phyloP scores from a whole-genome alignment of 2,329 filamentous ascomycete genomes.

The Elsinoe perseae region DNA sequence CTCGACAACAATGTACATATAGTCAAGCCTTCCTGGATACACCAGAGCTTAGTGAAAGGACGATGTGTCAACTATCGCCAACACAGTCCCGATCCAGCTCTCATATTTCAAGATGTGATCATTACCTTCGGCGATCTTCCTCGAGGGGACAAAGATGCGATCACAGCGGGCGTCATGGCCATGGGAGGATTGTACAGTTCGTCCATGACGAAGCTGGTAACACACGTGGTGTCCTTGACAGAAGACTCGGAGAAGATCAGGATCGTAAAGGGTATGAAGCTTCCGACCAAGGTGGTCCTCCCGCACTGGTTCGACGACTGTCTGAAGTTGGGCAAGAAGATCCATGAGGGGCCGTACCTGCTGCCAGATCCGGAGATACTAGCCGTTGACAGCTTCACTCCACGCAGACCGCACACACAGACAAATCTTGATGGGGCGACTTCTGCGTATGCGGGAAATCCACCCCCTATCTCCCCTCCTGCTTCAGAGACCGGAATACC shows the following conservation, averaged over 20 bases:
- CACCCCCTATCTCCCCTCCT: slow-evolving; percentile 33
- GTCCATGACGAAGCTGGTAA: slow-evolving; percentile 64
- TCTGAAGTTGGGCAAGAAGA: slow-evolving; percentile 81
- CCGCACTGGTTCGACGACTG: slow-evolving; percentile 99
- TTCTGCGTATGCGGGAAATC: slow-evolving; percentile 40
- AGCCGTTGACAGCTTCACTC: slow-evolving; percentile 22
- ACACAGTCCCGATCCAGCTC: slow-evolving; percentile 80
- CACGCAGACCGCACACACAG: slow-evolving; percentile 23
- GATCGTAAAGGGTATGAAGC: slow-evolving; percentile 54
- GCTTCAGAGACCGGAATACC: slow-evolving; percentile 25
- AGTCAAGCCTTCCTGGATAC: slow-evolving; percentile 74
- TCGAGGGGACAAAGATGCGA: slow-evolving; percentile 79
- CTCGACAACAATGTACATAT: slow-evolving; percentile 74
- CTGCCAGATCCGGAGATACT: slow-evolving; percentile 82
- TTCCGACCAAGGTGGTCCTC: slow-evolving; percentile 65
- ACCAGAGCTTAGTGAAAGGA: slow-evolving; percentile 57
- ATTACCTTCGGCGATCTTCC: slow-evolving; percentile 81
- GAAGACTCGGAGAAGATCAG: slow-evolving; percentile 65
- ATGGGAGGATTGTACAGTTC: slow-evolving; percentile 77
- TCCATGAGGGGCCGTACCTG: slow-evolving; percentile 78
- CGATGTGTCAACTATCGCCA: slow-evolving; percentile 72
- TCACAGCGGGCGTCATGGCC: slow-evolving; percentile 79
- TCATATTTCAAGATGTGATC: slow-evolving; percentile 81
- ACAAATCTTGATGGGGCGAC: slow-evolving; percentile 59
- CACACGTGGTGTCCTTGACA: slow-evolving; percentile 79